Percentiles rank a stretch among this genome's conserved stretches.
Evolutionary conservation across 176 grass and related monocot genomes (phyloP).

Genomic region (Poa annua): DNA sequence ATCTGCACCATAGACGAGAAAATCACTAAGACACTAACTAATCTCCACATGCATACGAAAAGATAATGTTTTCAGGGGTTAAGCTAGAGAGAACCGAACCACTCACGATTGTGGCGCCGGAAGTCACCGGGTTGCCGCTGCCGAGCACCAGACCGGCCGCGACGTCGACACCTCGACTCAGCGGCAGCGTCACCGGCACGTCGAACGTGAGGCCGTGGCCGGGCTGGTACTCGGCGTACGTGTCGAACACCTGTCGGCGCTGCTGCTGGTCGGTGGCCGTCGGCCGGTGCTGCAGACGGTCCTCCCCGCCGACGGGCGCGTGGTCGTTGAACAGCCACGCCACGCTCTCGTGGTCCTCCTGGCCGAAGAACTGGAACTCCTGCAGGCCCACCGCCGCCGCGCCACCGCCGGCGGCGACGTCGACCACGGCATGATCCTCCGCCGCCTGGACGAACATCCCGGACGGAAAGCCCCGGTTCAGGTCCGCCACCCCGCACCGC

Average conservation of each 20-base stretch:
- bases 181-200: conserved; percentile 51
- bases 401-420: not conserved
- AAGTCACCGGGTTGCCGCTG: conserved; percentile 27
- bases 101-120: conserved; percentile 58
- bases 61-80: not conserved
- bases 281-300: conserved; percentile 52
- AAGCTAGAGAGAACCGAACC: conserved; percentile 42
- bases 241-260: conserved; percentile 56
- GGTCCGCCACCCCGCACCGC: conserved; percentile 49
- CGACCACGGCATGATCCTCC: conserved; percentile 32
- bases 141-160: conserved; percentile 34
- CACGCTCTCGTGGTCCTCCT: conserved; percentile 68
- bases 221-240: conserved; percentile 50
- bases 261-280: conserved; percentile 13
- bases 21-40: not conserved
- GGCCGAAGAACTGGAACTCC: conserved; percentile 90
- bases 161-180: conserved; percentile 44
- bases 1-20: not conserved
- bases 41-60: not conserved
- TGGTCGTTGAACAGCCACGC: conserved; percentile 65
- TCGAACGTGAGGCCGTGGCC: conserved; percentile 52
- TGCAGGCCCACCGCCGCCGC: conserved; percentile 46
- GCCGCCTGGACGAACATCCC: conserved; percentile 28
- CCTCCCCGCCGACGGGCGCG: conserved; percentile 10
- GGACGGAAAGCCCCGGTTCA: conserved; percentile 45